A percentile compares a stretch with the other conserved stretches of the same genome.
Conservation (phyloP, 257 asterid species). For the Nicotiana tomentosiformis region DNA sequence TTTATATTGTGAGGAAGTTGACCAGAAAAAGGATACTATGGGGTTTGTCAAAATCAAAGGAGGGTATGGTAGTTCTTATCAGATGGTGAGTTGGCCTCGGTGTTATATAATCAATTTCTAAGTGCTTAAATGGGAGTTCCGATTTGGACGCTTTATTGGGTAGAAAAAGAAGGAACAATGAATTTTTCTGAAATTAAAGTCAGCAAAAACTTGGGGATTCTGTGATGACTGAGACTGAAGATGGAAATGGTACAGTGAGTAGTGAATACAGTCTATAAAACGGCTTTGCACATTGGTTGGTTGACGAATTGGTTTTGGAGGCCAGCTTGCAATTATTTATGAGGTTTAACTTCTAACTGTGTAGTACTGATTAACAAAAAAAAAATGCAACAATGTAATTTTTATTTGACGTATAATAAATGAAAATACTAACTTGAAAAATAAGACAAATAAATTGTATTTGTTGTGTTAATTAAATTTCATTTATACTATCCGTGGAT, state of each 20-base stretch:
- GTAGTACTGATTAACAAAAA: neutral
- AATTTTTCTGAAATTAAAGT: neutral
- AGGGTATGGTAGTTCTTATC: neutral
- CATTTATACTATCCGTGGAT: neutral
- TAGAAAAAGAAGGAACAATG: neutral
- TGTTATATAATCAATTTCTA: neutral
- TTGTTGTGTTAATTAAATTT: neutral
- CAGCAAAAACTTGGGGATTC: neutral
- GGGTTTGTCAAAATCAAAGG: neutral
- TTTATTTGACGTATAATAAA: no score
- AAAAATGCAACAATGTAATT: neutral
- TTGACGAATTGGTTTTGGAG: neutral
- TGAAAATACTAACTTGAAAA: neutral
- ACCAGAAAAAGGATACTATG: neutral
- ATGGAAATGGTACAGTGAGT: neutral
- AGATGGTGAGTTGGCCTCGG: neutral
- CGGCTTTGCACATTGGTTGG: neutral
- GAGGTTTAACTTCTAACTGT: neutral
- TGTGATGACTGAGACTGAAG: neutral
- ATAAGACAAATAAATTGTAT: neutral
- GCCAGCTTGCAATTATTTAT: neutral
- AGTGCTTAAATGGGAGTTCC: neutral
- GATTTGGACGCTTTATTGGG: neutral
- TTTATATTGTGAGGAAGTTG: neutral
- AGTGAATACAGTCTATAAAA: neutral